Evolutionary conservation across 2,329 filamentous ascomycete species (phyloP).

Genomic region (Pseudohalonectria lignicola): DNA sequence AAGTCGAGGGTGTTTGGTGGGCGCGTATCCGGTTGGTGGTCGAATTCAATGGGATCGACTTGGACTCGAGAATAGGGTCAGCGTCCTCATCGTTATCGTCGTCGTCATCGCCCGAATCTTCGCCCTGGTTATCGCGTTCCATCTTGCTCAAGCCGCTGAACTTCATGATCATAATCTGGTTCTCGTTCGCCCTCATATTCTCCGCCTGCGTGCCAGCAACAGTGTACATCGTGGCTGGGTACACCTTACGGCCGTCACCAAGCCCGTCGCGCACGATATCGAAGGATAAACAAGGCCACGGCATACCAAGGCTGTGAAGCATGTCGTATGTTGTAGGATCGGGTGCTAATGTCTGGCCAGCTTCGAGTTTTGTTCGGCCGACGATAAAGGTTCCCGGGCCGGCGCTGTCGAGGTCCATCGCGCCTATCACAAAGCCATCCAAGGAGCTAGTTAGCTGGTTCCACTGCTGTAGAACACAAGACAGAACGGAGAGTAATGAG

Average conservation of each 20-base stretch:
- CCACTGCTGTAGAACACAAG: no score
- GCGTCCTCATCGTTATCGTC: constrained; percentile 65
- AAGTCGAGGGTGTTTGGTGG: constrained; percentile 66
- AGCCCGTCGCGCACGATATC: constrained; percentile 80
- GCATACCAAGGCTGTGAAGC: constrained; percentile 87
- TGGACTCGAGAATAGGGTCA: constrained; percentile 90
- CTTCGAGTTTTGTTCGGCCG: constrained; percentile 80
- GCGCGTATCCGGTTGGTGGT: constrained; percentile 91
- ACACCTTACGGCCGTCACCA: constrained; percentile 83
- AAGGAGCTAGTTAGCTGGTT: constrained; percentile 4
- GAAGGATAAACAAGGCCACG: constrained; percentile 95
- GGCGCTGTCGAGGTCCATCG: constrained; percentile 71
- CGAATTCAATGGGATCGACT: constrained; percentile 72
- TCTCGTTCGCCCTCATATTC: constrained; percentile 62
- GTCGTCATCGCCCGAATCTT: constrained; percentile 56
- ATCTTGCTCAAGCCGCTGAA: constrained; percentile 85
- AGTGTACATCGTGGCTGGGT: constrained; percentile 89
- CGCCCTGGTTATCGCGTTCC: constrained; percentile 57
- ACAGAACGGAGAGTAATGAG: neutral
- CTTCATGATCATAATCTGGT: constrained; percentile 93
- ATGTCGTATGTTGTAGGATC: constrained; percentile 95
- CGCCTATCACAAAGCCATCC: constrained; percentile 32
- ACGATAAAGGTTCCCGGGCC: constrained; percentile 85
- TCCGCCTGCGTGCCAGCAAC: constrained; percentile 93
- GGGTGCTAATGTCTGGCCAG: constrained; percentile 81